phyloP scores from a whole-genome alignment of 129 eudicot genomes.

The Tanacetum coccineum region DNA sequence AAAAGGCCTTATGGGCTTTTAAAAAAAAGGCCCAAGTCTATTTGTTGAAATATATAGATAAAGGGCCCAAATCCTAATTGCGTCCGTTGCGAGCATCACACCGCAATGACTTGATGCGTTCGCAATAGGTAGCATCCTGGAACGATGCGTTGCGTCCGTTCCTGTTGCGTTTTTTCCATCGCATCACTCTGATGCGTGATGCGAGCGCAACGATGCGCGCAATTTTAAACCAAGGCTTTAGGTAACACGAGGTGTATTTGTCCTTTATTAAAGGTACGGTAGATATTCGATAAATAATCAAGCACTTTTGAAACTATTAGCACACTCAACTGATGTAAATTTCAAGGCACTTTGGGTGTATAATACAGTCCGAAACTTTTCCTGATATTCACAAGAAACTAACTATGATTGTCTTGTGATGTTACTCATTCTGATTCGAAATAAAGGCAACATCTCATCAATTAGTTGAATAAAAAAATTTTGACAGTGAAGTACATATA shows the following conservation, averaged over 20 bases:
- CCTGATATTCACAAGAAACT: background rate
- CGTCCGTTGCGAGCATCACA: too few species aligned
- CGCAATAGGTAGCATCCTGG: too few species aligned
- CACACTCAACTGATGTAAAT: background rate
- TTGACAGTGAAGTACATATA: background rate
- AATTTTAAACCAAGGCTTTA: too few species aligned
- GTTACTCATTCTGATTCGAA: background rate
- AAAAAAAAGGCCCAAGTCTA: too few species aligned
- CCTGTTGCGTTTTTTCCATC: too few species aligned
- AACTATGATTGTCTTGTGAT: background rate
- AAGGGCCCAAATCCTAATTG: too few species aligned
- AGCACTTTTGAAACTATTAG: background rate
- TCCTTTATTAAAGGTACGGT: slow-evolving; percentile 1
- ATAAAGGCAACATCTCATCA: background rate
- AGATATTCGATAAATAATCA: background rate
- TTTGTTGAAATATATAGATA: too few species aligned
- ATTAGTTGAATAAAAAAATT: background rate
- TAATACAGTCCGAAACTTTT: background rate
- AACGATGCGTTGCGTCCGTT: too few species aligned
- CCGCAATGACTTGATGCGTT: too few species aligned
- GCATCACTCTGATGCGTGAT: too few species aligned
- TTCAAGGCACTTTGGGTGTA: background rate
- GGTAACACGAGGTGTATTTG: background rate
- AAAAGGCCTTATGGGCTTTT: too few species aligned
- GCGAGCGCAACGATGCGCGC: too few species aligned